Evolutionary conservation across 2,329 filamentous ascomycete species (phyloP), one percentile per base, ranked within the genome.

Genomic region (Phoma sp.): DNA sequence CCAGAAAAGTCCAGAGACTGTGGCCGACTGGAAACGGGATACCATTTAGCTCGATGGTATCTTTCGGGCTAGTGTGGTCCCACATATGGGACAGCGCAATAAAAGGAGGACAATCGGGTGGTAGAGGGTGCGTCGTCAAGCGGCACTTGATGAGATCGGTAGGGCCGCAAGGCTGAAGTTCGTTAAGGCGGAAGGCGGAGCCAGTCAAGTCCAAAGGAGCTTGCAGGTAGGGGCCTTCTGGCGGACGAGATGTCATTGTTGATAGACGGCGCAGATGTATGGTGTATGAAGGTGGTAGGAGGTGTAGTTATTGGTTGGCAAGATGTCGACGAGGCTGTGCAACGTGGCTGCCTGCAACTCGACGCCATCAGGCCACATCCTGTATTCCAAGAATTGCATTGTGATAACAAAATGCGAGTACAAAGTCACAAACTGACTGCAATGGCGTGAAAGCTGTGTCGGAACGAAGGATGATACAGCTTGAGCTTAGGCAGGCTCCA

Each of bases 31-130:
- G 6, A 13, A 49, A 18, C 4, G 3, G n/a, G 2, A 9, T 13
- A 7, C 39, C 39, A 14, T 50, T 50, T 1, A 43, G 30, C 11
- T 41, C 18, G 29, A 48, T 41, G 1, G 2, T 8, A 27, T 38
- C 42, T 23, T 32, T 27, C 10, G 24, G 29, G 13, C 22, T n/a
- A 3, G 32, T 18, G 7, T n/a, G 11, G 14, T n/a, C 46, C 37
- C 37, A 41, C n/a, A 5, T 41, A n/a, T 48, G 41, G 10, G 46
- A 48, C 11, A 48, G 11, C 18, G 46, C 46, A 5, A 41, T 5
- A n/a, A 33, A 48, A 2, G 25, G 11, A 3, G 37, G 46, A 27
- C 18, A 35, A 1, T 11, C 18, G 1, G 10, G n/a, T 1, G 22
- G 4, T 4, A 33, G 1, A 2, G 45, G 4, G 9, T 40, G 14